Evolutionary conservation across 805 yeast genomes (phyloP).

Genomic region (Phaffomyces antillensis): DNA sequence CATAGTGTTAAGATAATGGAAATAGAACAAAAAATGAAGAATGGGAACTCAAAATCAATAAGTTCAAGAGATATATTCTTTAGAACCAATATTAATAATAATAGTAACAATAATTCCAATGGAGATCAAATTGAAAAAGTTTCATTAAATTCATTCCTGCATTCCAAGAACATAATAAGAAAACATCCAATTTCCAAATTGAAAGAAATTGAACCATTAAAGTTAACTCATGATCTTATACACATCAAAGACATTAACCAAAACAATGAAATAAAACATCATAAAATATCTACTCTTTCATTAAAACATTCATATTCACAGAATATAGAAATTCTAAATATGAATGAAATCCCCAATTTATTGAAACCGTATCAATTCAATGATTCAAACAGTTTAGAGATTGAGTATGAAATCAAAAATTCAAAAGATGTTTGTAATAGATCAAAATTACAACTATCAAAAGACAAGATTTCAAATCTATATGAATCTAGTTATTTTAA

Average conservation of each 20-base stretch:
- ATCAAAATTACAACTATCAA: neutral
- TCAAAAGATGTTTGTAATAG: neutral
- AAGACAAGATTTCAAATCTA: conserved; percentile 2
- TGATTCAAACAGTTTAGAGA: neutral
- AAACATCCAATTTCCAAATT: conserved; percentile 17
- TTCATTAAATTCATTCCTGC: conserved; percentile 5
- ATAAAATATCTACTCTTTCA: conserved; percentile 2
- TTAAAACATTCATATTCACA: neutral
- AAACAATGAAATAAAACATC: neutral
- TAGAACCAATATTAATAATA: neutral
- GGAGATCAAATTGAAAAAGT: conserved; percentile 1
- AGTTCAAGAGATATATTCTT: conserved; percentile 16
- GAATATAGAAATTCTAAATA: conserved; percentile 1
- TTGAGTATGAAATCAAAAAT: neutral
- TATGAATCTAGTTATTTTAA: neutral
- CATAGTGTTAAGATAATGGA: conserved; percentile 12
- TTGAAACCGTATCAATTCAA: too few species aligned
- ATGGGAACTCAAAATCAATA: conserved; percentile 7
- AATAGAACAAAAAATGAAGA: conserved; percentile 18
- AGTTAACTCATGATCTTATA: conserved; percentile 5
- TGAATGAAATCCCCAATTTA: neutral
- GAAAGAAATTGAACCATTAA: conserved; percentile 13
- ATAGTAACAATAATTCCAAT: neutral
- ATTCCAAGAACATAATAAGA: neutral
- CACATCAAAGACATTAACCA: conserved; percentile 9